Conservation (phyloP, 345 rosid species). For the Eucalyptus erythrocorys region DNA sequence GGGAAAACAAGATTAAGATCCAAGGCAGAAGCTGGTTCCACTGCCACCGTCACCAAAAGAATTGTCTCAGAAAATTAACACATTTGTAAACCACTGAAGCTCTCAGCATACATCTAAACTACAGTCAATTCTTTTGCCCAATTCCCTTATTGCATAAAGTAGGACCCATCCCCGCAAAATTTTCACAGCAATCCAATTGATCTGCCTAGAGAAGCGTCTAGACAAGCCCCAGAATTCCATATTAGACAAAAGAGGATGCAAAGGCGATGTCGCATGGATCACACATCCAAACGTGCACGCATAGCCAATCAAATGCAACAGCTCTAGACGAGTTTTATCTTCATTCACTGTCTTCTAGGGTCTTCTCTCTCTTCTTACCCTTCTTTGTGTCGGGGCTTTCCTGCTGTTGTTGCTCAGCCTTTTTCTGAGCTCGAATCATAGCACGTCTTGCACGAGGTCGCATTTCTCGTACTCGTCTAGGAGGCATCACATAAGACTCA, state of each 20-base stretch:
- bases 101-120: not conserved
- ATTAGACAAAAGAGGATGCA: not conserved
- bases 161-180: not conserved
- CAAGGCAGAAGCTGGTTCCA: not conserved
- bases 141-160: not conserved
- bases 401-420: constrained; percentile 54
- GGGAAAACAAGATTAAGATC: not conserved
- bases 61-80: not conserved
- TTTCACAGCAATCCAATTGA: not conserved
- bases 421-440: constrained; percentile 80
- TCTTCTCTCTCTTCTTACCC: constrained; percentile 39
- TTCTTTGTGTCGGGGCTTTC: constrained; percentile 24
- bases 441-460: constrained; percentile 94
- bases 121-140: not conserved
- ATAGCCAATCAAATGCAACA: not conserved
- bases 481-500: constrained; percentile 71
- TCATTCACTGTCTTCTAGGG: constrained; percentile 21
- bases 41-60: not conserved
- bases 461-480: constrained; percentile 78
- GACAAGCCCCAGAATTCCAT: not conserved
- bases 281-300: not conserved
- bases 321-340: not conserved
- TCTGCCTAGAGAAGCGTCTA: not conserved
- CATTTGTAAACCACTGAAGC: not conserved
- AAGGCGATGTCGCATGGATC: not conserved